Conservation (phyloP, 495 filamentous ascomycete species). For the Penicillium cinerascens region DNA sequence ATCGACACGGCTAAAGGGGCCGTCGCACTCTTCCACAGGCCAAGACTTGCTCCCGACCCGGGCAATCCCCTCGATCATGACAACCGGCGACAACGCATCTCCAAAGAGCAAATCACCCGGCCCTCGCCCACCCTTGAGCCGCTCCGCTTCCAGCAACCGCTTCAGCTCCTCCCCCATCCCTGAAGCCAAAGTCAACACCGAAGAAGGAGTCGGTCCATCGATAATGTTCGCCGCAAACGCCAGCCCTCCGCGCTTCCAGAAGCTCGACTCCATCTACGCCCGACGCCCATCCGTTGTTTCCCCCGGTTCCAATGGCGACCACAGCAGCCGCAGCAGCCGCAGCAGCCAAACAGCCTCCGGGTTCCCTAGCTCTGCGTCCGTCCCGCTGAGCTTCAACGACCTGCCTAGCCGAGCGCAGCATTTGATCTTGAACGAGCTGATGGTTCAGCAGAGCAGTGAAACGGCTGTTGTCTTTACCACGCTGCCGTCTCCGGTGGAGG, state of each 20-base stretch:
- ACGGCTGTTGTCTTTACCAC: slow-evolving; percentile 84
- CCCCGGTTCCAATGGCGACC: slow-evolving; percentile 10
- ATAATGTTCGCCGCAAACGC: slow-evolving; percentile 71
- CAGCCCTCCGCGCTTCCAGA: slow-evolving; percentile 33
- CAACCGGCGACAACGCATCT: slow-evolving; percentile 47
- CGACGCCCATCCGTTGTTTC: slow-evolving; percentile 26
- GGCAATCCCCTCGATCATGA: slow-evolving; percentile 42
- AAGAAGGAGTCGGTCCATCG: slow-evolving; percentile 60
- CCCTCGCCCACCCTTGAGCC: slow-evolving; percentile 28
- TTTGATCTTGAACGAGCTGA: slow-evolving; percentile 81
- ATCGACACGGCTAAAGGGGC: slow-evolving; percentile 12
- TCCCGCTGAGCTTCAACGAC: slow-evolving; percentile 79
- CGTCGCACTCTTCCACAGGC: slow-evolving; percentile 9
- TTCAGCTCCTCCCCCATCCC: slow-evolving; percentile 77
- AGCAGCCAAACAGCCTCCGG: slow-evolving; percentile 37
- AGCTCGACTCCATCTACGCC: slow-evolving; percentile 55
- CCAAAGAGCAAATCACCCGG: slow-evolving; percentile 26
- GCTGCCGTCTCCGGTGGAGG: slow-evolving; percentile 71
- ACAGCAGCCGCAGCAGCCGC: slow-evolving; percentile 2
- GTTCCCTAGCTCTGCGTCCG: slow-evolving; percentile 50
- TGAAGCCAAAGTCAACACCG: slow-evolving; percentile 59
- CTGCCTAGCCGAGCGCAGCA: slow-evolving; percentile 79
- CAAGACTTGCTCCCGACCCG: slow-evolving; percentile 2
- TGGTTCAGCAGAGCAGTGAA: slow-evolving; percentile 62
- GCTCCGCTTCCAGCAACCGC: slow-evolving; percentile 43